These are phyloP conservation scores for Durotheca rogersii DNA, from an alignment of 495 filamentous ascomycete species.

Conservation along the genomic window DNA sequence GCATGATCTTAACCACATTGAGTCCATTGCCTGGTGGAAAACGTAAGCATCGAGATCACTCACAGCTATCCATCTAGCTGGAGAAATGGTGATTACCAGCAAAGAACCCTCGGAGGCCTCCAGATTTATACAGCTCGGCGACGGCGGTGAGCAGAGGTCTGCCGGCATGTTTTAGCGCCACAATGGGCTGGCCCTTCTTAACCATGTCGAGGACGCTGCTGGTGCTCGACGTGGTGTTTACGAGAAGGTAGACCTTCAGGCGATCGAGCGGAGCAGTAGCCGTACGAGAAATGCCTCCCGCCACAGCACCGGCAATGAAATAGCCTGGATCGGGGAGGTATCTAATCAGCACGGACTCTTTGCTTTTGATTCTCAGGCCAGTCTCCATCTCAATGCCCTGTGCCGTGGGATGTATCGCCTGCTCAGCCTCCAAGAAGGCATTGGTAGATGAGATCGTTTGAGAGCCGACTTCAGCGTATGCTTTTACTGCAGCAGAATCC, in stretches of 20 bases:
- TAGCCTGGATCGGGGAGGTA: constrained; percentile 78
- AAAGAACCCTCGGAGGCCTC: constrained; percentile 90
- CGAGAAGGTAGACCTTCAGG: constrained; percentile 95
- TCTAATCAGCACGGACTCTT: constrained; percentile 53
- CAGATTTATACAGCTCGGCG: constrained; percentile 75
- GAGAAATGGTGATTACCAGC: constrained; percentile 63
- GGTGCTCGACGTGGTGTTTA: constrained; percentile 68
- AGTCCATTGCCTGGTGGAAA: constrained; percentile 79
- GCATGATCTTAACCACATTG: constrained; percentile 97
- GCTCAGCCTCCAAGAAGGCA: constrained; percentile 27
- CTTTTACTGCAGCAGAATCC: constrained; percentile 12
- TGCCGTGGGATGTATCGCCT: constrained; percentile 28
- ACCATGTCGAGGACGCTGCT: constrained; percentile 61
- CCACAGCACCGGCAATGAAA: constrained; percentile 90
- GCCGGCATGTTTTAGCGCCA: constrained; percentile 64
- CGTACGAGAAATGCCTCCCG: constrained; percentile 88
- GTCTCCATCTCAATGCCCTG: constrained; percentile 34
- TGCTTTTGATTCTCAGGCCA: constrained; percentile 32
- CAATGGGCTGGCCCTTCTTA: constrained; percentile 67
- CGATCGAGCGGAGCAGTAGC: constrained; percentile 94
- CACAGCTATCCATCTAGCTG: background rate
- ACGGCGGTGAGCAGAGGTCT: constrained; percentile 70
- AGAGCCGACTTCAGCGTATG: constrained; percentile 9
- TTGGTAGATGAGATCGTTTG: constrained; percentile 10
- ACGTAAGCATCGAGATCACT: constrained; percentile 8